Evolutionary conservation across 2,329 filamentous ascomycete species (phyloP), one percentile per base, ranked within the genome.

Genomic region (Lachnellula willkommii): DNA sequence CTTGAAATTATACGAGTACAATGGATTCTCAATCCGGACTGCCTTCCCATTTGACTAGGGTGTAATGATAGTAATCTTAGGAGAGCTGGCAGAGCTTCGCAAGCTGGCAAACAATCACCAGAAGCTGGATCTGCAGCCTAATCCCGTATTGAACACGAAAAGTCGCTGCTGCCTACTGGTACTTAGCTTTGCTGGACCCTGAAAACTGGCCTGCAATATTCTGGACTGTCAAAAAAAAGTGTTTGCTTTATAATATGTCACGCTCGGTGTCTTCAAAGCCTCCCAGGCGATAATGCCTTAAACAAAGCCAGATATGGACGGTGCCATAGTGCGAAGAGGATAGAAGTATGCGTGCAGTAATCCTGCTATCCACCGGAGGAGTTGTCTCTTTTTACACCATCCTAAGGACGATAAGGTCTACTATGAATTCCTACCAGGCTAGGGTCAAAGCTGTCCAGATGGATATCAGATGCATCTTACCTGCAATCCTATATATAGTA

Each of bases 401-500:
- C 79, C 82, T 83, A 87, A 2, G 77, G 66, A 15, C 72, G 68
- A 61, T 75, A 83, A 2, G 90, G 90, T 58, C 87, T 84, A 17
- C 90, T 90, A 70, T 95, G 90, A 63, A 95, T 89, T 15, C 87
- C 88, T 63, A 9, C 14, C 20, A 26, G 5, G 6, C 20, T 20
- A 20, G 20, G 20, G 49, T 51, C n/a, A 51, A 28, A 26, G 24
- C 7, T 20, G 24, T 15, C 40, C 6, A 3, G 15, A 35, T 8
- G 4, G 37, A 22, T 39, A 4, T 8, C 35, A 49, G 45, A 6
- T n/a, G 3, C 4, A 12, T 15, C 37, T 42, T 70, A 89, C 90
- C 88, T 57, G 87, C 81, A 64, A 95, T 80, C 66, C 89, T 83
- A 72, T 91, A 95, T 83, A 72, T 91, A 95, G 76, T 84, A 94